Percentiles rank a stretch among this genome's conserved stretches.
phyloP scores from a whole-genome alignment of 371 early-diverging fungal species.

The Vairimorpha ceranae region DNA sequence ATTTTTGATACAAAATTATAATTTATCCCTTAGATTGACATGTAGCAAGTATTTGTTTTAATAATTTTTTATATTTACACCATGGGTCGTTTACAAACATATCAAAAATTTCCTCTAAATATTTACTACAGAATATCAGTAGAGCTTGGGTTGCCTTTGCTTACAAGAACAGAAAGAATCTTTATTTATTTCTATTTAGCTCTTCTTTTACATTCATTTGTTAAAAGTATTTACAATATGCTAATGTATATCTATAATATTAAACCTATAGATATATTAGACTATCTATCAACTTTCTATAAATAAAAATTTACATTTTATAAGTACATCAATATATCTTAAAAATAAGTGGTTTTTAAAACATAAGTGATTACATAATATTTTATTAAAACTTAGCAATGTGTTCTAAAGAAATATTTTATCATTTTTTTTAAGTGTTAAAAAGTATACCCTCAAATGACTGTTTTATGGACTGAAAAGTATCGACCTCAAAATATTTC shows the following conservation, averaged over 20 bases:
- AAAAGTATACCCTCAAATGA: background rate
- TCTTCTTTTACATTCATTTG: conserved; percentile 37
- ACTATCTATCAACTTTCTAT: background rate
- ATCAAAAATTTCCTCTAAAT: background rate
- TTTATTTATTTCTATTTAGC: conserved; percentile 53
- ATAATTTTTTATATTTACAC: too few relatives aligned
- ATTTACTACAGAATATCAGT: conserved; percentile 50
- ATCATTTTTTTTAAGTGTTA: too few relatives aligned
- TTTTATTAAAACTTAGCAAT: too few relatives aligned
- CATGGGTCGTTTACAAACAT: conserved; percentile 14
- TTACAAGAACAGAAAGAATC: conserved; percentile 43
- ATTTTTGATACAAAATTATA: too few relatives aligned
- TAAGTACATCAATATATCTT: too few relatives aligned
- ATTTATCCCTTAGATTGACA: too few relatives aligned
- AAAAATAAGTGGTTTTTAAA: too few relatives aligned
- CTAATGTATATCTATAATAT: background rate
- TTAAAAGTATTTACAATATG: conserved; percentile 27
- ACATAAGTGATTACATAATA: too few relatives aligned
- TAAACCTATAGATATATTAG: background rate
- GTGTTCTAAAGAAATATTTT: too few relatives aligned
- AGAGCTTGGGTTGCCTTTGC: conserved; percentile 49
- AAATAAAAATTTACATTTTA: background rate
- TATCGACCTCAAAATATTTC: conserved; percentile 59
- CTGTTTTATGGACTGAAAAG: conserved; percentile 62
- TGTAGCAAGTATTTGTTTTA: too few relatives aligned